phyloP scores from a whole-genome alignment of 495 filamentous ascomycete species.

The Tuber magnatum region DNA sequence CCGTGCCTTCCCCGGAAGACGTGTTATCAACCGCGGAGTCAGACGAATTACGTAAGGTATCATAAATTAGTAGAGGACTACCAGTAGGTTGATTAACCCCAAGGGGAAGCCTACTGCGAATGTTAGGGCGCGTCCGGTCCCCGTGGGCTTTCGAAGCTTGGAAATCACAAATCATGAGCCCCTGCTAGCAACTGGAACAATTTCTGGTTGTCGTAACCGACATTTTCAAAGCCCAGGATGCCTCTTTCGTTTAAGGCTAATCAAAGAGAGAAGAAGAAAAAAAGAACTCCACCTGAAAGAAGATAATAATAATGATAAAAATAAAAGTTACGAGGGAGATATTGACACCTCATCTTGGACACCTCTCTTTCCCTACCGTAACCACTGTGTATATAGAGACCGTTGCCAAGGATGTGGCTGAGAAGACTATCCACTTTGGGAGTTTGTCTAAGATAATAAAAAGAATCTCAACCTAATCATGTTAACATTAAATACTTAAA shows the following conservation, averaged over 20 bases:
- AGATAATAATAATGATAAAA: no score
- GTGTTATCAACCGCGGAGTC: neutral
- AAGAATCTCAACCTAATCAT: no score
- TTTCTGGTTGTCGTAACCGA: neutral
- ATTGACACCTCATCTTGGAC: neutral
- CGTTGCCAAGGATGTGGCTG: no score
- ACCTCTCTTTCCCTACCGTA: neutral
- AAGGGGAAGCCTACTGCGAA: neutral
- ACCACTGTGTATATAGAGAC: no score
- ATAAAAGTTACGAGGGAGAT: no score
- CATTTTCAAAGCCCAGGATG: neutral
- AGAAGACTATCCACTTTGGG: no score
- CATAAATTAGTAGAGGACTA: neutral
- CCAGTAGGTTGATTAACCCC: neutral
- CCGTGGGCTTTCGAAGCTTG: no score
- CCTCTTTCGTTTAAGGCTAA: neutral
- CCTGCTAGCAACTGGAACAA: no score
- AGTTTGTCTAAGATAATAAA: no score
- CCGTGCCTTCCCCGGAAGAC: neutral
- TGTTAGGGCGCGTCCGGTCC: neutral
- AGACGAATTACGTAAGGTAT: neutral
- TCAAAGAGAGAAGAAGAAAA: neutral
- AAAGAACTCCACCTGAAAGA: no score
- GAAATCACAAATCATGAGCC: neutral
- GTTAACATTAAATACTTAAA: no score